Evolutionary conservation across 2,329 filamentous ascomycete genomes (phyloP), one percentile per base, ranked within the genome.

Genomic region (Tolypocladium endophyticum): DNA sequence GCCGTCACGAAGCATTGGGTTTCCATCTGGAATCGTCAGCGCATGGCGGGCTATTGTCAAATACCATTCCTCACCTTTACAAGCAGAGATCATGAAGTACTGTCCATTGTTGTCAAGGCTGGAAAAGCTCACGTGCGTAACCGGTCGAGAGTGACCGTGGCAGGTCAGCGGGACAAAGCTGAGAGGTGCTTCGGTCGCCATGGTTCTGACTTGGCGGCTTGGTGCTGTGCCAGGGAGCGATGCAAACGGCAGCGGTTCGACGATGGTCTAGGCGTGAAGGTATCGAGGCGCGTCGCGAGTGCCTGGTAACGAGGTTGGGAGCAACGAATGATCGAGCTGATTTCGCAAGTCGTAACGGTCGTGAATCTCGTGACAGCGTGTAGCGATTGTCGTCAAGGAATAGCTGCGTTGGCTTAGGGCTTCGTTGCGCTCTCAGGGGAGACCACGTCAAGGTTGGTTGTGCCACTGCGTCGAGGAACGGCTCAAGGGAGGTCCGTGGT

Each of bases 1-100:
- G 63, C 94, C 94, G 77, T 97, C 91, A 65, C 94, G 90, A 67
- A 99, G 88, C 92, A 97, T 97, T 57, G 94, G 94, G 73, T 97
- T 97, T 70, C 93, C 93, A 79, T 99, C 94, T 92, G 73, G 59
- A 61, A 61, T 18, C 56, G 63, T 72, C 60, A 72, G 66, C 61
- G 61, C 57, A n/a, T 4, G 28, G 1, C 45, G n/a, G 6, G n/a
- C 14, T 43, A 53, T 59, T 43, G 39, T 62, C 52, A 62, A 58
- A 52, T 53, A 55, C 45, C 54, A 55, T n/a, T n/a, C 18, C 59
- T 72, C 68, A 90, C 88, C 88, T 81, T 96, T 96, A 80, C 91
- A 94, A 65, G 92, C 92, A 33, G 92, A 96, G 64, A 97, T 92
- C 70, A 97, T 81, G 73, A 94, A 96, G 76, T 94, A 97, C 64